These are phyloP conservation scores for Stagonosporopsis tanaceti DNA, from an alignment of 2,329 filamentous ascomycete species.

Conservation along the genomic window DNA sequence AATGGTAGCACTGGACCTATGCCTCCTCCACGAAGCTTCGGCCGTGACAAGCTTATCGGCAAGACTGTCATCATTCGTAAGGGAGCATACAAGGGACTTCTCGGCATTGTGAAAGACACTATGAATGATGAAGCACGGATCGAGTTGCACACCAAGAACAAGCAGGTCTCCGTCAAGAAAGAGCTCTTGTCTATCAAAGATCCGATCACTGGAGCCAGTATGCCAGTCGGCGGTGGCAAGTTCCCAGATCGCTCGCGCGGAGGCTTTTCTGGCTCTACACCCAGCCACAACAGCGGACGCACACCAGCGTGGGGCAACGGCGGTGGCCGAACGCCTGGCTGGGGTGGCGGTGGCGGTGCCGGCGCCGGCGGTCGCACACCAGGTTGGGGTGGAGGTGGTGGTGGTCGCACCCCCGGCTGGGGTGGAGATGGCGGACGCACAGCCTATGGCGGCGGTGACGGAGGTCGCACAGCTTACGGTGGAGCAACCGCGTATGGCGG, in stretches of 20 bases:
- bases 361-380: conserved; percentile 49
- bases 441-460: conserved; percentile 48
- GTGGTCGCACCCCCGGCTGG: conserved; percentile 55
- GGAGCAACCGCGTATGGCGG: conserved; percentile 56
- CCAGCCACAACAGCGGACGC: conserved; percentile 49
- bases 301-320: conserved; percentile 47
- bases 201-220: conserved; percentile 75
- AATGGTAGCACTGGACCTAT: conserved; percentile 59
- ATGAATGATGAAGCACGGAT: conserved; percentile 86
- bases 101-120: conserved; percentile 95
- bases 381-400: conserved; percentile 53
- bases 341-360: conserved; percentile 57
- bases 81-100: conserved; percentile 88
- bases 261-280: conserved; percentile 46
- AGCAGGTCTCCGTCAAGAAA: conserved; percentile 85
- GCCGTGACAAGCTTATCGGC: conserved; percentile 84
- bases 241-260: conserved; percentile 49
- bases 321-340: conserved; percentile 40
- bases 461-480: conserved; percentile 52
- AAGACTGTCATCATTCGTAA: conserved; percentile 90
- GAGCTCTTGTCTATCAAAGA: conserved; percentile 87
- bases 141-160: conserved; percentile 93
- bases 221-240: conserved; percentile 66
- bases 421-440: conserved; percentile 55
- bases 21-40: conserved; percentile 76